phyloP scores from a whole-genome alignment of 2,329 filamentous ascomycete genomes.

The Knoxdaviesia capensis region DNA sequence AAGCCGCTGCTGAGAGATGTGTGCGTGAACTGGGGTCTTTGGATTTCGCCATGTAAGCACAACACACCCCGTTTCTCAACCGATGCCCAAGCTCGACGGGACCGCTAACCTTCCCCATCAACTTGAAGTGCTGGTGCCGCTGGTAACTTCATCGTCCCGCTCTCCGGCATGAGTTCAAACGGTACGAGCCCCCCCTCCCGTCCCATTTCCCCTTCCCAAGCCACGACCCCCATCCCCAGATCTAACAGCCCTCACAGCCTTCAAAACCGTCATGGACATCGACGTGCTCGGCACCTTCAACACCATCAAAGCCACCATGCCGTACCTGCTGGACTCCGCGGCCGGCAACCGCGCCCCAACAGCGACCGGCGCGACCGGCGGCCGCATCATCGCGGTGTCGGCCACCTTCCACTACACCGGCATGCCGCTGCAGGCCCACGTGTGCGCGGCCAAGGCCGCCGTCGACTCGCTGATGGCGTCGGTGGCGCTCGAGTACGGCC shows the following conservation, averaged over 20 bases:
- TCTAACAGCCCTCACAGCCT: constrained; percentile 25
- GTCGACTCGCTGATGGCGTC: constrained; percentile 69
- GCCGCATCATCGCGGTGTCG: constrained; percentile 75
- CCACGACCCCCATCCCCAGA: neutral
- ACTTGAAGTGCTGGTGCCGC: constrained; percentile 89
- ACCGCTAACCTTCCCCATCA: constrained; percentile 3
- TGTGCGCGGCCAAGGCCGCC: constrained; percentile 77
- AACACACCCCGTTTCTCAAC: neutral
- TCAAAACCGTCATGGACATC: constrained; percentile 92
- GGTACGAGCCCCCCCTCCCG: constrained; percentile 1
- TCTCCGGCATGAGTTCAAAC: constrained; percentile 64
- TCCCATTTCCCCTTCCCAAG: neutral
- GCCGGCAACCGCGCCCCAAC: constrained; percentile 27
- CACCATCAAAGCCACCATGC: constrained; percentile 79
- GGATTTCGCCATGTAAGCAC: constrained; percentile 73
- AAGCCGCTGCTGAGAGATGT: constrained; percentile 59
- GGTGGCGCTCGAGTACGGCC: constrained; percentile 76
- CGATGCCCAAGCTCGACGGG: neutral
- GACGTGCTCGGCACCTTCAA: constrained; percentile 89
- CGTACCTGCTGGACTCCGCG: constrained; percentile 60
- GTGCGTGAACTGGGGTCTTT: constrained; percentile 69
- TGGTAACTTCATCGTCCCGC: constrained; percentile 82
- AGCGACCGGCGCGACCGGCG: constrained; percentile 47
- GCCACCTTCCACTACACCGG: constrained; percentile 85
- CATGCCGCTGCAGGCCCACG: constrained; percentile 69